Evolutionary conservation across 768 basidiomycete genomes (phyloP), one percentile per base, ranked within the genome.

Genomic region (Podaxis sp.): DNA sequence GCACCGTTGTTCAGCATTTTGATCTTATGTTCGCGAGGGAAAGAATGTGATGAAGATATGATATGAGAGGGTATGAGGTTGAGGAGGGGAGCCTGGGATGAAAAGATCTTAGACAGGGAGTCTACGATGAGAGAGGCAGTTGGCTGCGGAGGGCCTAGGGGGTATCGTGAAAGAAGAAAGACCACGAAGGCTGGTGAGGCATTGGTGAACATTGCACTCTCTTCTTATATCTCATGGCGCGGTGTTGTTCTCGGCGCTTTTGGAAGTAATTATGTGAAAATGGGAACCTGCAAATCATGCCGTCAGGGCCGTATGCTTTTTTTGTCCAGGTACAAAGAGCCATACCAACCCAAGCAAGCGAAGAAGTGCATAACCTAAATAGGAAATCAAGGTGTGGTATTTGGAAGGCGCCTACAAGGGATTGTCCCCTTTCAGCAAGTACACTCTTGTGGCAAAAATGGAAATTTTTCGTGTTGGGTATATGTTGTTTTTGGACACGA

Each of bases 1-100:
- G 83, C 80, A 56, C 89, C 86, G 70, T 83, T 73, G 66, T 81
- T 74, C 79, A 86, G 79, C 71, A 74, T 75, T 33, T 62, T 73
- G 28, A 50, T 62, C 54, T 46, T 41, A 30, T 55, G 48, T 40
- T 24, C 38, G 4, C 48, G 52, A 48, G 41, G 26, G 26, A n/a
- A 37, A 8, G 60, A 46, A 26, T n/a, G 51, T 15, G 37, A 41
- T 40, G 20, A 17, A 50, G 24, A 20, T 12, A 33, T 17, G 60
- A 0, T 54, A 36, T 22, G 30, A 37, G 48, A 49, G n/a, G 30
- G 36, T n/a, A 40, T 24, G 36, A 8, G 28, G 6, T 37, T 54
- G 26, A 7, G 52, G 41, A 48, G 38, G 8, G 30, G 26, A 10
- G 33, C 26, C 38, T 41, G 10, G 22, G 50, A n/a, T 6, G 12